Evolutionary conservation across 768 basidiomycete genomes (phyloP).

Genomic region (Tubosaeta sp.): DNA sequence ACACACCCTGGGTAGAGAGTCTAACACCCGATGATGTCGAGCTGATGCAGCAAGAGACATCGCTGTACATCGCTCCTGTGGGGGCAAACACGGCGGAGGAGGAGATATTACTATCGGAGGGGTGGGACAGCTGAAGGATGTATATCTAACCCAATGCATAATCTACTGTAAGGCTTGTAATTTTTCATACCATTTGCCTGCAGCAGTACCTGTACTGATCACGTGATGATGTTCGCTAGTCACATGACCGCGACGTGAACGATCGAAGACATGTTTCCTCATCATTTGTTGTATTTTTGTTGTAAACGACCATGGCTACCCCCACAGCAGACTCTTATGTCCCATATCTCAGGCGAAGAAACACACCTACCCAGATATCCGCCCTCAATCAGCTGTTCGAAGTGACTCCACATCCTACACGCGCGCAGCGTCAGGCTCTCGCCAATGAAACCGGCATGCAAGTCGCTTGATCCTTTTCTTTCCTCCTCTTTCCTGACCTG

Average conservation of each 20-base stretch:
- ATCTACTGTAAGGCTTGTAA: conserved; percentile 5
- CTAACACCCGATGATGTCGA: conserved; percentile 22
- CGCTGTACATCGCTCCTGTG: conserved; percentile 27
- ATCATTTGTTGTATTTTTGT: conserved; percentile 1
- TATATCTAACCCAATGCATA: conserved; percentile 5
- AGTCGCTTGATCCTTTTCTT: neutral
- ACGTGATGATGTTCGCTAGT: conserved; percentile 19
- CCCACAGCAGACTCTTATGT: conserved; percentile 11
- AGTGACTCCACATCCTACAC: conserved; percentile 36
- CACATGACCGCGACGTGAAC: conserved; percentile 27
- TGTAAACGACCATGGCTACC: conserved; percentile 4
- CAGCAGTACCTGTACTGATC: neutral
- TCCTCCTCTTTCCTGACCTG: conserved; percentile 4
- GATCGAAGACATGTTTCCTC: conserved; percentile 3
- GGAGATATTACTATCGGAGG: conserved; percentile 27
- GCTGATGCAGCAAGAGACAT: conserved; percentile 21
- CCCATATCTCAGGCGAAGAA: conserved; percentile 29
- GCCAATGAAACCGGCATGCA: conserved; percentile 39
- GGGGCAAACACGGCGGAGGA: conserved; percentile 48
- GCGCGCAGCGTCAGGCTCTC: conserved; percentile 38
- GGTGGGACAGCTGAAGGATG: conserved; percentile 9
- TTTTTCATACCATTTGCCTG: neutral
- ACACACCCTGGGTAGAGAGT: conserved; percentile 25
- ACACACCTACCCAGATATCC: conserved; percentile 31
- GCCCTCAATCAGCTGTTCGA: conserved; percentile 35